Evolutionary conservation across 805 yeast genomes (phyloP), one percentile per base, ranked within the genome.

Genomic region (Wickerhamiella galacta): DNA sequence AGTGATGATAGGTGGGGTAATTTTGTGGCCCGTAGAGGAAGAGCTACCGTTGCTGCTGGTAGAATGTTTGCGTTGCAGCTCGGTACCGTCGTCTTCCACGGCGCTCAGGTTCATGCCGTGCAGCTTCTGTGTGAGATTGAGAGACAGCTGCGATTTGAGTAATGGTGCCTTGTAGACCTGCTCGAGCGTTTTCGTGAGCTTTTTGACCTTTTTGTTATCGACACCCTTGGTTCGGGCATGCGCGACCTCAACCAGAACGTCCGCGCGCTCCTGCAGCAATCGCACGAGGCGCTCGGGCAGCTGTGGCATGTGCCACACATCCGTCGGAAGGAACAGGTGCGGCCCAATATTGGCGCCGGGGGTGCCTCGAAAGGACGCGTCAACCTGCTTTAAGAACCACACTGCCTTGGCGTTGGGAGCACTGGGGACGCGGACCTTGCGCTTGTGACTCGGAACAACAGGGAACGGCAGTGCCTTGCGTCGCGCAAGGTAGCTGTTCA

Each of bases 301-400:
- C 14, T 15, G 12, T 2, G 27, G 8, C 24, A 30, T 27, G 12
- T 17, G 8, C 39, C 39, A 37, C 15, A 30, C 15, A 14, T 14
- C 21, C 21, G 22, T 15, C 12, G 37, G 34, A 14, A 37, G 5
- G 28, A 33, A 37, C 7, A 37, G 18, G n/a, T 16, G 14, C 9
- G 30, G 31, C 16, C 33, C 12, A 24, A 37, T 32, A n/a, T 23
- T 28, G n/a, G 37, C 37, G 17, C 39, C 39, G 4, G 30, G 28
- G 15, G 17, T 27, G 12, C 25, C 14, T 12, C n/a, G 9, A 14
- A 12, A 9, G 15, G 37, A 30, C 21, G 11, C 23, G 16, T 24
- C 23, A 11, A 33, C 32, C 31, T 30, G 36, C 15, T 25, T 18
- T 18, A 37, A 18, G 16, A 37, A 37, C 39, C 39, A 37, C 5